Evolutionary conservation across 768 basidiomycete species (phyloP), one percentile per base, ranked within the genome.

Genomic region (Serpula lacrymans): DNA sequence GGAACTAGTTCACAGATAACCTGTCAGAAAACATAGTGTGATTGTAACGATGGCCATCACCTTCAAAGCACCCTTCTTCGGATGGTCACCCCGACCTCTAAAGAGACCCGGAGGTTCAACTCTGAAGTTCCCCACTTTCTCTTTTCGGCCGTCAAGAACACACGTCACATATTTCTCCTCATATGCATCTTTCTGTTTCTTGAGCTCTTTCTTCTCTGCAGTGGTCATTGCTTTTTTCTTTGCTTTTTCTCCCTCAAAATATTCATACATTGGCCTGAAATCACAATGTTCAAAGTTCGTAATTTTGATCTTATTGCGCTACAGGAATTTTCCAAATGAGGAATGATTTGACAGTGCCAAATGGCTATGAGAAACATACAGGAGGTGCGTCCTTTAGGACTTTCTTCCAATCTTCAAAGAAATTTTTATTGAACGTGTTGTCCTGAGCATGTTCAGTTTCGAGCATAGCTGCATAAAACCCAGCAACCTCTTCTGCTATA

Each of bases 41-140:
- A 9, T 28, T 6, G 32, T 31, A 33, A 23, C 34, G 14, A 24
- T 12, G 37, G 17, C 16, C 57, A 69, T 57, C 54, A 91, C 94
- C 76, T 98, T 98, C 37, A 96, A 71, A 28, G 84, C 82, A 13
- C 96, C 96, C 62, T 97, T 98, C 76, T 87, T 94, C 1, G 96
- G 96, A 64, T 99, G 96, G 53, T 97, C 93, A 39, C 96, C 96
- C 49, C 96, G 93, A 46, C 96, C 96, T 62, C 96, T 72, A 68
- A 98, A 99, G 37, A 98, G 68, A n/a, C 95, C 94, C 20, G 96
- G 96, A 60, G 96, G 96, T 74, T 99, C 96, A 37, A 97, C 83
- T 50, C 93, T 78, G 73, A 98, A 98, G 68, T 98, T 99, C 27
- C 96, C 96, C 34, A 97, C 80, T 62, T 97, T 98, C 70, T 99